These are phyloP conservation scores for Trichoderma koningiopsis DNA, from an alignment of 2,329 filamentous ascomycete species.

Conservation along the genomic window DNA sequence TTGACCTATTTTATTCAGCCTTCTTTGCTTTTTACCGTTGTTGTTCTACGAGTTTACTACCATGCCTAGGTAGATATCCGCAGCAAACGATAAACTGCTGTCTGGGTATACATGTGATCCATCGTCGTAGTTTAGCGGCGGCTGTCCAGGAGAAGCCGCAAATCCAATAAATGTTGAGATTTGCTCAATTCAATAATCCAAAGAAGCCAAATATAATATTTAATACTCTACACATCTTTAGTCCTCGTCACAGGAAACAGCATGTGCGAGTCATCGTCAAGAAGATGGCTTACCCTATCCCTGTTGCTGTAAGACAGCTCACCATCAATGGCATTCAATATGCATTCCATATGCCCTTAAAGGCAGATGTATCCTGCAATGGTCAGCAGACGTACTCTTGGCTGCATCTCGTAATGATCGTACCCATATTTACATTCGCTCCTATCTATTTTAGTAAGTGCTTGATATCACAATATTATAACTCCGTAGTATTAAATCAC, in stretches of 20 bases:
- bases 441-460: slow-evolving; percentile 2
- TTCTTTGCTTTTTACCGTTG: neutral
- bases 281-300: neutral
- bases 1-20: neutral
- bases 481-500: neutral
- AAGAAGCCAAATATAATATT: neutral
- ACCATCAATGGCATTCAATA: neutral
- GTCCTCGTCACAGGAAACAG: neutral
- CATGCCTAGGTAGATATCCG: neutral
- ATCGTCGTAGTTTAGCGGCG: neutral
- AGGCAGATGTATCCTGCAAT: neutral
- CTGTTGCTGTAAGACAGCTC: neutral
- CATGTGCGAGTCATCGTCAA: neutral
- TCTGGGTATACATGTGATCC: neutral
- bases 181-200: neutral
- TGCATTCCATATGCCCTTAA: neutral
- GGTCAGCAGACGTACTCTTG: neutral
- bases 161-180: neutral
- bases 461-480: slow-evolving; percentile 10
- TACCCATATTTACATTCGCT: slow-evolving; percentile 8
- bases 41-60: neutral
- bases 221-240: neutral
- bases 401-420: neutral
- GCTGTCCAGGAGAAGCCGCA: too few relatives aligned
- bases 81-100: neutral